Conservation (phyloP, 768 basidiomycete genomes). For the Xerocomus spinulosus region DNA sequence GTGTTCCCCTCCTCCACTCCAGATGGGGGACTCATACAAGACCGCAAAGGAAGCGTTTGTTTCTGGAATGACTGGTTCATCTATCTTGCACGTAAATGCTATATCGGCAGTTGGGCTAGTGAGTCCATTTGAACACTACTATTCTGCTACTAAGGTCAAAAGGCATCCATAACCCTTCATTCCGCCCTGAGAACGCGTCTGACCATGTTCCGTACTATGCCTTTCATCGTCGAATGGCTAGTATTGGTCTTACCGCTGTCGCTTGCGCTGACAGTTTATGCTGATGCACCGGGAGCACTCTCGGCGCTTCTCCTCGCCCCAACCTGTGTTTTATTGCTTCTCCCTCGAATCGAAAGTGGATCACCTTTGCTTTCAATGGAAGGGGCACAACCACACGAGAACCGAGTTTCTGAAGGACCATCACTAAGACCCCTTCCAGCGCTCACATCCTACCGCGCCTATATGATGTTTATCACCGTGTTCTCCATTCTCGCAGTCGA, state of each 20-base stretch:
- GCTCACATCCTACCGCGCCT: constrained; percentile 82
- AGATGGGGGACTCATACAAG: constrained; percentile 51
- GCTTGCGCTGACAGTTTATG: constrained; percentile 74
- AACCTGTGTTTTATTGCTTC: constrained; percentile 40
- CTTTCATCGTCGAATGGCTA: constrained; percentile 51
- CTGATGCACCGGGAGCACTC: constrained; percentile 51
- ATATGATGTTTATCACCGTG: constrained; percentile 93
- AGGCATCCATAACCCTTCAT: constrained; percentile 74
- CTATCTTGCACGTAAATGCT: constrained; percentile 61
- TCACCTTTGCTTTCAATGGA: constrained; percentile 49
- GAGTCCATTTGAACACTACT: constrained; percentile 24
- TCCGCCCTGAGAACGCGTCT: constrained; percentile 52
- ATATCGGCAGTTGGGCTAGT: constrained; percentile 65
- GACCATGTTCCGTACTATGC: constrained; percentile 32
- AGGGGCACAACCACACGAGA: neutral
- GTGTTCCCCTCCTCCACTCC: no score
- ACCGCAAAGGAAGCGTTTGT: constrained; percentile 79
- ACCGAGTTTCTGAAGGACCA: neutral
- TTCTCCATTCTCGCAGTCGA: constrained; percentile 94
- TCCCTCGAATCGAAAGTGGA: constrained; percentile 40
- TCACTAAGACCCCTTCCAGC: constrained; percentile 56
- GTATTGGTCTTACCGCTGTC: constrained; percentile 75
- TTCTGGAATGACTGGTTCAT: constrained; percentile 66
- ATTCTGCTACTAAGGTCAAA: constrained; percentile 19
- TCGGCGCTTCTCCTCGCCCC: constrained; percentile 46